These are phyloP conservation scores for Colletotrichum sp. DNA, from an alignment of 2,329 filamentous ascomycete species.

Conservation along the genomic window DNA sequence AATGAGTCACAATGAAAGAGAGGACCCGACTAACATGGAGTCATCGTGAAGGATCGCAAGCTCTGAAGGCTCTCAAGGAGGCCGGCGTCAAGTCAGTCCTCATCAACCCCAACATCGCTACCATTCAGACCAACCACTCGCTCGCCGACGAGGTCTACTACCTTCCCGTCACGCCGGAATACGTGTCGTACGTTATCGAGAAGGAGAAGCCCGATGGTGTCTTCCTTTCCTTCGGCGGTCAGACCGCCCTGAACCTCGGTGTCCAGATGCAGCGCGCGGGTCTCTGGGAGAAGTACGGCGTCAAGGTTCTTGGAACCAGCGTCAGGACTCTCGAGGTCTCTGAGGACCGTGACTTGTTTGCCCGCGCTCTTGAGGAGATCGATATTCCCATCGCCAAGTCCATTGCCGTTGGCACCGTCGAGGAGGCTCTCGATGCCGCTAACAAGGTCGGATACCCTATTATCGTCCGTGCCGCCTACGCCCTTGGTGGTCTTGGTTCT, in stretches of 20 bases:
- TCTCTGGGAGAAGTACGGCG: conserved; percentile 92
- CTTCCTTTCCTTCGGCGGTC: conserved; percentile 95
- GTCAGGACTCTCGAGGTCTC: conserved; percentile 92
- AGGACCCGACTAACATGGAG: conserved; percentile 23
- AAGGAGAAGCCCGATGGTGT: conserved; percentile 95
- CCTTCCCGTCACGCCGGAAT: conserved; percentile 95
- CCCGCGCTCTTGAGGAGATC: conserved; percentile 95
- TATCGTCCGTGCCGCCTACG: conserved; percentile 96
- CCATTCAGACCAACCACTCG: conserved; percentile 95
- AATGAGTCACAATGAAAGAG: conserved; percentile 14
- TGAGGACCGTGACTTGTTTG: conserved; percentile 95
- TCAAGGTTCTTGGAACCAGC: conserved; percentile 94
- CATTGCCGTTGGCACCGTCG: conserved; percentile 88
- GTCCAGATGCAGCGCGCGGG: conserved; percentile 97
- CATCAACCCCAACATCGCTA: conserved; percentile 98
- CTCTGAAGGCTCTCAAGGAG: conserved; percentile 95
- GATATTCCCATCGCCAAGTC: conserved; percentile 97
- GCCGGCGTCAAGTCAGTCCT: conserved; percentile 89
- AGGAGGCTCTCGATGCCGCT: conserved; percentile 89
- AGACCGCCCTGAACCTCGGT: conserved; percentile 95
- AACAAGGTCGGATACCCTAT: conserved; percentile 92
- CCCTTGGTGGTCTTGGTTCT: conserved; percentile 92
- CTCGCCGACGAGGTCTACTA: conserved; percentile 98
- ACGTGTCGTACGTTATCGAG: conserved; percentile 97
- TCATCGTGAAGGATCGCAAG: conserved; percentile 77